Percentiles rank a stretch among this genome's conserved stretches.
Conservation (phyloP, 352 stramenopile species). For the Phytophthora colocasiae region DNA sequence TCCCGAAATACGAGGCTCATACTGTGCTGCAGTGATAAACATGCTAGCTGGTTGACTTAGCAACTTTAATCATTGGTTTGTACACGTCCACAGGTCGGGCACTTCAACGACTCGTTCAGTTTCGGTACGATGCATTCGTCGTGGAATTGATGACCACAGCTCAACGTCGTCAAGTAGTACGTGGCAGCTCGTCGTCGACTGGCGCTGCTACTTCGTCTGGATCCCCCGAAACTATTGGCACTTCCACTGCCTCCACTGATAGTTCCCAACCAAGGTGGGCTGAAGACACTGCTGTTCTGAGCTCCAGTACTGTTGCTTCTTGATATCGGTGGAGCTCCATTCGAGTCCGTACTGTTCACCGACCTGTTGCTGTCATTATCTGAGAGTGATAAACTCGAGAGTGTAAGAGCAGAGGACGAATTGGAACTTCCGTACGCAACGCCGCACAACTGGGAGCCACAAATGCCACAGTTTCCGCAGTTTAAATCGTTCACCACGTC, state of each 20-base stretch:
- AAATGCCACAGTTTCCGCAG: slow-evolving; percentile 43
- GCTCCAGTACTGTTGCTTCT: slow-evolving; percentile 20
- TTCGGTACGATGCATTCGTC: slow-evolving; percentile 85
- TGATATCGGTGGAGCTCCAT: neutral
- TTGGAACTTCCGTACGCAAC: slow-evolving; percentile 47
- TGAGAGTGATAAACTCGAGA: slow-evolving; percentile 29
- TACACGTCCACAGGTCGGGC: slow-evolving; percentile 63
- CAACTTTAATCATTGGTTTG: slow-evolving; percentile 34
- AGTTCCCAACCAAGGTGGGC: slow-evolving; percentile 25
- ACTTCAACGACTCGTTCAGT: slow-evolving; percentile 75
- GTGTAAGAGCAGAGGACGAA: slow-evolving; percentile 17
- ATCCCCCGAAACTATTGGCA: slow-evolving; percentile 19
- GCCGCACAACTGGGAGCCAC: slow-evolving; percentile 52
- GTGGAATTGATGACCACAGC: slow-evolving; percentile 82
- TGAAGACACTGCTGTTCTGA: slow-evolving; percentile 21
- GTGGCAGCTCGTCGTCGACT: slow-evolving; percentile 40
- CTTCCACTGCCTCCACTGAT: slow-evolving; percentile 23
- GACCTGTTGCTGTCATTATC: slow-evolving; percentile 40
- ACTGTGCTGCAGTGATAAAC: slow-evolving; percentile 22
- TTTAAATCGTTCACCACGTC: slow-evolving; percentile 33
- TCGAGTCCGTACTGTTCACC: slow-evolving; percentile 2
- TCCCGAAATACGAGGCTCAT: slow-evolving; percentile 30
- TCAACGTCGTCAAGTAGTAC: slow-evolving; percentile 77
- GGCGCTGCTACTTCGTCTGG: slow-evolving; percentile 15
- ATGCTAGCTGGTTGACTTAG: slow-evolving; percentile 4